Conservation (phyloP, 345 rosid species). For the Syzygium aromaticum region DNA sequence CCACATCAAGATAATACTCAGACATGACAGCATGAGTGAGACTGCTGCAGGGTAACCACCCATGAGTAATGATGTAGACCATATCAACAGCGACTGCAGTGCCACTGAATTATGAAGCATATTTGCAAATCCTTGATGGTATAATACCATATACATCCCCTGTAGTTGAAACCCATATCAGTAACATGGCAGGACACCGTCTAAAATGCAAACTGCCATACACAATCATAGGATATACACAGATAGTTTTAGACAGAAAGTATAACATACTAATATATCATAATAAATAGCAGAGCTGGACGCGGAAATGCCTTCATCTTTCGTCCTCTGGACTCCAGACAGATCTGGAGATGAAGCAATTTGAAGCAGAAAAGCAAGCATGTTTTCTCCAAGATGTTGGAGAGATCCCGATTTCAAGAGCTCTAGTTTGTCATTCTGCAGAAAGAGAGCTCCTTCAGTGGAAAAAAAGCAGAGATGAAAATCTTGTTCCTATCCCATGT, state of each 20-base stretch:
- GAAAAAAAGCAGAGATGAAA: not conserved
- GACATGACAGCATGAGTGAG: constrained; percentile 55
- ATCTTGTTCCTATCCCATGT: not conserved
- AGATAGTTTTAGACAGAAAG: not conserved
- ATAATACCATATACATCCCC: constrained; percentile 80
- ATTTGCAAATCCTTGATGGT: constrained; percentile 52
- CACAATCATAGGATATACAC: not conserved
- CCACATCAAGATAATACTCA: constrained; percentile 61
- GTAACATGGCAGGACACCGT: not conserved
- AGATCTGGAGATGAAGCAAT: constrained; percentile 53
- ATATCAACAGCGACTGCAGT: constrained; percentile 74
- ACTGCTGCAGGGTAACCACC: constrained; percentile 75
- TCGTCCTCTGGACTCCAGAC: constrained; percentile 23
- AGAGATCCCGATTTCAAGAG: constrained; percentile 87
- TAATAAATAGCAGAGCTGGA: constrained; percentile 48
- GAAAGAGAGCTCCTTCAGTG: not conserved
- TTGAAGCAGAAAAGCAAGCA: constrained; percentile 84
- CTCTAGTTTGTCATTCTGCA: constrained; percentile 89
- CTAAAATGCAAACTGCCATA: not conserved
- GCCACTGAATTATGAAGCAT: constrained; percentile 77
- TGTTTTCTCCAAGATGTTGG: constrained; percentile 95
- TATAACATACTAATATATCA: constrained; percentile 67
- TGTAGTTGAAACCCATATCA: constrained; percentile 18
- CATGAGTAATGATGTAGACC: constrained; percentile 74
- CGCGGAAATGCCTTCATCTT: constrained; percentile 24